Evolutionary conservation across 2,329 filamentous ascomycete species (phyloP).

Genomic region (Purpureocillium takamizusanense): DNA sequence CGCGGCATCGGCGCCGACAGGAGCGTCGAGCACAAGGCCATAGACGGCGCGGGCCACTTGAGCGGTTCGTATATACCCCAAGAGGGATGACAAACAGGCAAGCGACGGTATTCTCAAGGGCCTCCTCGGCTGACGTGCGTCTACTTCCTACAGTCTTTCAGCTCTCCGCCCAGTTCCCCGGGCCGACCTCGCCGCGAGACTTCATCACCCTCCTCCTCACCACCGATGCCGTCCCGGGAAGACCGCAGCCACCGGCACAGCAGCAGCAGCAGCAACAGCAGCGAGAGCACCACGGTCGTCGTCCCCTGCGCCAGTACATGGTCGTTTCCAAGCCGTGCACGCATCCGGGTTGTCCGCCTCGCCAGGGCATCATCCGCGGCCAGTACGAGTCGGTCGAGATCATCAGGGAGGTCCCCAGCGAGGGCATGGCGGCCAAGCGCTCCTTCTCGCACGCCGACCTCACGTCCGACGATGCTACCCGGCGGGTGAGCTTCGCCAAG

Average conservation of each 20-base stretch:
- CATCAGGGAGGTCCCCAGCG: slow-evolving; percentile 69
- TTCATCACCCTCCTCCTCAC: slow-evolving; percentile 75
- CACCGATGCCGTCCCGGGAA: slow-evolving; percentile 38
- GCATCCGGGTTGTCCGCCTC: slow-evolving; percentile 63
- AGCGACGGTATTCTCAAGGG: too few relatives aligned
- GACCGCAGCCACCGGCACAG: too few relatives aligned
- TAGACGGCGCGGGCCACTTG: slow-evolving; percentile 50
- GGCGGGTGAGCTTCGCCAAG: slow-evolving; percentile 9
- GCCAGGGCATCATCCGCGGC: slow-evolving; percentile 70
- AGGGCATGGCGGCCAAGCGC: slow-evolving; percentile 24
- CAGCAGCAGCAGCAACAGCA: slow-evolving; percentile 9
- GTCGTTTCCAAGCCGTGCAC: slow-evolving; percentile 77
- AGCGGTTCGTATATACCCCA: slow-evolving; percentile 38
- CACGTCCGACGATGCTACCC: slow-evolving; percentile 16
- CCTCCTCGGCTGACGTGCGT: slow-evolving; percentile 9
- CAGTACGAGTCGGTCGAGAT: slow-evolving; percentile 88
- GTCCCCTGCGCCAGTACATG: slow-evolving; percentile 59
- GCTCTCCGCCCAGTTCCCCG: slow-evolving; percentile 81
- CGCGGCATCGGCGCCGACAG: slow-evolving; percentile 79
- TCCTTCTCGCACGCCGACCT: slow-evolving; percentile 24
- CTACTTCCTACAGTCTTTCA: slow-evolving; percentile 56
- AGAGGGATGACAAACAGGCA: too few relatives aligned
- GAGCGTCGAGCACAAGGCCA: slow-evolving; percentile 53
- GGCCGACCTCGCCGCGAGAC: slow-evolving; percentile 78
- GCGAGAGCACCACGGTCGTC: slow-evolving; percentile 25